A percentile compares a stretch with the other conserved stretches of the same genome.
Evolutionary conservation across 305 asterid species (phyloP).

Genomic region (Fraxinus dipetala): DNA sequence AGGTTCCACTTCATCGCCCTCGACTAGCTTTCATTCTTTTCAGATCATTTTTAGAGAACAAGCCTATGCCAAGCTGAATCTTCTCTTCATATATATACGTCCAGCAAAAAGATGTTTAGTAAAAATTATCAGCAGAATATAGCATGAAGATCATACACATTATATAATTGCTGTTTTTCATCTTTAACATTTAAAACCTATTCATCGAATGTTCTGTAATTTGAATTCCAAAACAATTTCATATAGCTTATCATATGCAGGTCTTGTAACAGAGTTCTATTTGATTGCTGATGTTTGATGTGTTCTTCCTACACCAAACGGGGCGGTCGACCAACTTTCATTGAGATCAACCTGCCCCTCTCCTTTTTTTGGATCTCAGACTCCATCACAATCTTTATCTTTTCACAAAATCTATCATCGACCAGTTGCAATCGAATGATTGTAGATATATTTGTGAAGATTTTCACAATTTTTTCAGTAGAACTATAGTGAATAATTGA

Average conservation of each 20-base stretch:
- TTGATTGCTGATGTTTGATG: neutral
- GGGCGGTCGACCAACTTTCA: neutral
- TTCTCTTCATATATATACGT: neutral
- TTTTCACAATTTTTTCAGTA: neutral
- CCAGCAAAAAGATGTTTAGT: neutral
- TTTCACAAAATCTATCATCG: neutral
- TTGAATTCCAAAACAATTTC: neutral
- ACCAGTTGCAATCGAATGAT: neutral
- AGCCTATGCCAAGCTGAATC: conserved; percentile 56
- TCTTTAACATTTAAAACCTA: neutral
- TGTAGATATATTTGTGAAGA: neutral
- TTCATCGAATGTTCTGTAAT: neutral
- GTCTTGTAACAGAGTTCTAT: neutral
- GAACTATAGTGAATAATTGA: neutral
- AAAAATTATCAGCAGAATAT: neutral
- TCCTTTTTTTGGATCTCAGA: neutral
- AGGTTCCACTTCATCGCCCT: conserved; percentile 94
- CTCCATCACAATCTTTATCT: neutral
- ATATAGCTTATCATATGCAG: neutral
- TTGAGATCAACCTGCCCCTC: neutral
- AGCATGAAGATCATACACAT: neutral
- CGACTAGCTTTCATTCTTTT: conserved; percentile 79
- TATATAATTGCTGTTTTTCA: neutral
- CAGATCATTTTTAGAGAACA: conserved; percentile 68
- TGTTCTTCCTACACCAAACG: neutral